Evolutionary conservation across 169 alveolate species (phyloP).

Genomic region (Babesia sp.): DNA sequence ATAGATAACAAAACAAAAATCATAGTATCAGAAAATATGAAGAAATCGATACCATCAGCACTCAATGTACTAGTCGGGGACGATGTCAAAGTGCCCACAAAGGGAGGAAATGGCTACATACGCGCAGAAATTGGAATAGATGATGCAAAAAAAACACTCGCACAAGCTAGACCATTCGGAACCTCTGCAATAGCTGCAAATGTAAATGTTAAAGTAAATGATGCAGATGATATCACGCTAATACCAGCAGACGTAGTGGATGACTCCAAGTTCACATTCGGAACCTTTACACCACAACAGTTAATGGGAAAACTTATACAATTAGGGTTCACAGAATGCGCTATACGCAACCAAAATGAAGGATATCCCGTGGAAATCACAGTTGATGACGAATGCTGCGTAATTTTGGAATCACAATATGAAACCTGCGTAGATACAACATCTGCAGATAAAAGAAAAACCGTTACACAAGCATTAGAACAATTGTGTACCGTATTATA

Average conservation of each 20-base stretch:
- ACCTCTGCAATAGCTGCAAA: neutral
- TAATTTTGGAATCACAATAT: slow-evolving; percentile 19
- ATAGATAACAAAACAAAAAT: neutral
- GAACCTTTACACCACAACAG: slow-evolving; percentile 28
- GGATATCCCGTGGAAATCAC: slow-evolving; percentile 9
- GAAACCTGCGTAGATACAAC: slow-evolving; percentile 37
- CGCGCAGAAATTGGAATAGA: neutral
- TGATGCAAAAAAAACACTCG: neutral
- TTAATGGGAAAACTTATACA: neutral
- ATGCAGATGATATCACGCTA: neutral
- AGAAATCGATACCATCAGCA: neutral
- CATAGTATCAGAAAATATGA: neutral
- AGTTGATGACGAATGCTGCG: neutral
- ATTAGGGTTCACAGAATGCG: neutral
- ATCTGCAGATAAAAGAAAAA: neutral
- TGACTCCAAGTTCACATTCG: slow-evolving; percentile 30
- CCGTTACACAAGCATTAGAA: slow-evolving; percentile 11
- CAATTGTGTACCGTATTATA: slow-evolving; percentile 16
- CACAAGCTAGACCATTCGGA: neutral
- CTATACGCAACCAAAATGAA: neutral
- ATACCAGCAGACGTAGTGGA: neutral
- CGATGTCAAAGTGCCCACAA: neutral
- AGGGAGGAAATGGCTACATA: neutral
- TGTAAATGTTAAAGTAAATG: slow-evolving; percentile 1
- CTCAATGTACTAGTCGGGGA: slow-evolving; percentile 13